Base-by-base conservation (phyloP, 139 green algal genomes). In the Micractinium sp. region DNA sequence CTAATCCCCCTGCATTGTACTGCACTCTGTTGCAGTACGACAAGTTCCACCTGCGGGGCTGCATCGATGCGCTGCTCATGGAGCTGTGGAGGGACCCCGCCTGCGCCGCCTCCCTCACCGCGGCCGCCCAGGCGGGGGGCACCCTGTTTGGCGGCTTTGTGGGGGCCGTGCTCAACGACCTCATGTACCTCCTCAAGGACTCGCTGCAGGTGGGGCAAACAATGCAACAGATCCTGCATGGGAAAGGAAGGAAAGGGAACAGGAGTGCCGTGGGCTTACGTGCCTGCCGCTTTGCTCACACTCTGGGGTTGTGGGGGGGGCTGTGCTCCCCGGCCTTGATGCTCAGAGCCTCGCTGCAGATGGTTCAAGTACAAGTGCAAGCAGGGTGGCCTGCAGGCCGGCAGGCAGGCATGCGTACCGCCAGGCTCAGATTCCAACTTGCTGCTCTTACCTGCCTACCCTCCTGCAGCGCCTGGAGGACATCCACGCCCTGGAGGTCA, bases 131-230 rank as follows among this genome's bases (percentile, higher is more conserved):
- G 12, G 86, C 81, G 69, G 56, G 27, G 33, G 76, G 78, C 61
- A 19, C 12, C 81, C 66, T 88, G 69, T 95, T 97, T 87, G 47
- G 41, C 0, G 93, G 94, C 82, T 97, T 95, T 89, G 90, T 92
- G 22, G 76, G 81, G 13, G 91, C 92, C 9, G 91, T 97, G 83
- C 93, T 98, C 39, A 97, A 97, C 89, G 92, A 94, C 88, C 91
- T 98, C n/a, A 96, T 97, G 86, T 97, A 98, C 89, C 90, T 97
- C 53, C 94, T 98, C 87, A 95, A 97, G 90, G 94, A 94, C 75
- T 82, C 81, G 16, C 19, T 88, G 60, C 38, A 69, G 75, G 66
- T 71, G 63, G 22, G 63, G 20, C 60, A 16, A 14, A 16, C 60
- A 67, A 23, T n/a, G n/a, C n/a, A n/a, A n/a, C n/a, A n/a, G n/a